These are phyloP conservation scores for Plasmodium reichenowi DNA, from an alignment of 169 alveolate genomes.

Conservation along the genomic window DNA sequence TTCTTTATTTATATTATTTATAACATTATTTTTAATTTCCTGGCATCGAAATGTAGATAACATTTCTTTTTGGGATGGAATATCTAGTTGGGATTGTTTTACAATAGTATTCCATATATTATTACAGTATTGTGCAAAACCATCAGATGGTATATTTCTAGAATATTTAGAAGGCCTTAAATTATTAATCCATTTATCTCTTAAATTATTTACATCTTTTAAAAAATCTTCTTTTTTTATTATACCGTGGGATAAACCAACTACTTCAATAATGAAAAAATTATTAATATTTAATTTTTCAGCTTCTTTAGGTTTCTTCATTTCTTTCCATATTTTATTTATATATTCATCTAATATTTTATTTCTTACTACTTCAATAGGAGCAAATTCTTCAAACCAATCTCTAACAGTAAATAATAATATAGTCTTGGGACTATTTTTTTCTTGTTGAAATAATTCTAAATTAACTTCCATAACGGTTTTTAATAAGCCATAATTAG, in stretches of 20 bases:
- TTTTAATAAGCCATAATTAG: constrained; percentile 91
- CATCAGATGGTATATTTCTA: constrained; percentile 91
- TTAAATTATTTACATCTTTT: constrained; percentile 78
- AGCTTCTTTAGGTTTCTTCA: constrained; percentile 78
- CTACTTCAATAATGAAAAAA: constrained; percentile 83
- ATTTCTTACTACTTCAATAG: constrained; percentile 81
- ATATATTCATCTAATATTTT: constrained; percentile 85
- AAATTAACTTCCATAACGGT: constrained; percentile 91
- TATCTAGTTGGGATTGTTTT: constrained; percentile 89
- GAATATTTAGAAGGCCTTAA: constrained; percentile 87
- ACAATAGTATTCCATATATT: constrained; percentile 86
- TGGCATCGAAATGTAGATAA: constrained; percentile 89
- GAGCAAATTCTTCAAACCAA: constrained; percentile 87
- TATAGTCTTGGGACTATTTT: constrained; percentile 31
- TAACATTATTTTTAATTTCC: constrained; percentile 85
- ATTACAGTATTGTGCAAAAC: constrained; percentile 86
- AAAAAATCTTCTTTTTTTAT: constrained; percentile 83
- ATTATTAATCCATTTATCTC: constrained; percentile 78
- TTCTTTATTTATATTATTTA: constrained; percentile 47
- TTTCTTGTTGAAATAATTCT: constrained; percentile 83
- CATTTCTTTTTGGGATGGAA: constrained; percentile 91
- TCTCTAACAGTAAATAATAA: constrained; percentile 84
- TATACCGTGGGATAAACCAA: constrained; percentile 87
- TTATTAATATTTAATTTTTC: constrained; percentile 38
- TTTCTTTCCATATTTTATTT: constrained; percentile 87